phyloP scores from a whole-genome alignment of 2,329 filamentous ascomycete genomes.

The Stachybotrys elegans region DNA sequence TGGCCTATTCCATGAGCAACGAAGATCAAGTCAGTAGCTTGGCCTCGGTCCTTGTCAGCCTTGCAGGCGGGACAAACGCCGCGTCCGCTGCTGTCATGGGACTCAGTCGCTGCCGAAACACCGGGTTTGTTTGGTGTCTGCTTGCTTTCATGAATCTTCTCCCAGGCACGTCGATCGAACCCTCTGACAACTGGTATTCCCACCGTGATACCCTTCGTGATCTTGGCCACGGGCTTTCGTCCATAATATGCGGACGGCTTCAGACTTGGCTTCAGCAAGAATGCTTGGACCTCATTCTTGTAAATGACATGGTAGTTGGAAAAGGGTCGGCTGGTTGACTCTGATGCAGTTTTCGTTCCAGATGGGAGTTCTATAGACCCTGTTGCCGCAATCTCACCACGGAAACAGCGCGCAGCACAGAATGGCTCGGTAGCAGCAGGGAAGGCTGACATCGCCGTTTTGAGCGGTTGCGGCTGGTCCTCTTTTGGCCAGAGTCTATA shows the following conservation, averaged over 20 bases:
- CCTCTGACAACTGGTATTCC: slow-evolving; percentile 86
- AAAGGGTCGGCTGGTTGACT: slow-evolving; percentile 53
- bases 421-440: slow-evolving; percentile 49
- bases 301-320: slow-evolving; percentile 81
- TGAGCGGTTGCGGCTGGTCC: too few species aligned
- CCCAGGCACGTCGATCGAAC: slow-evolving; percentile 76
- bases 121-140: slow-evolving; percentile 22
- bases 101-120: slow-evolving; percentile 21
- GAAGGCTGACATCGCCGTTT: too few species aligned
- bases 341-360: slow-evolving; percentile 25
- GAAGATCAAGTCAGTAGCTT: slow-evolving; percentile 81
- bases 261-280: slow-evolving; percentile 79
- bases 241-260: slow-evolving; percentile 83
- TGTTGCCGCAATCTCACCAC: slow-evolving; percentile 53
- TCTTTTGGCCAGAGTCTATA: slow-evolving; percentile 75
- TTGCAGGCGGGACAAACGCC: slow-evolving; percentile 52
- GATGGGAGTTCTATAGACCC: slow-evolving; percentile 36
- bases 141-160: slow-evolving; percentile 57
- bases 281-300: slow-evolving; percentile 70
- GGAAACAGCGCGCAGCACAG: slow-evolving; percentile 55
- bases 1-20: slow-evolving; percentile 96
- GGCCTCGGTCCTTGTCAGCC: slow-evolving; percentile 57
- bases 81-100: slow-evolving; percentile 20
- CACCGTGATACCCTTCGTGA: slow-evolving; percentile 75
- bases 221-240: slow-evolving; percentile 74